These are phyloP conservation scores for Russula brevipes DNA, from an alignment of 768 basidiomycete genomes.

Conservation along the genomic window DNA sequence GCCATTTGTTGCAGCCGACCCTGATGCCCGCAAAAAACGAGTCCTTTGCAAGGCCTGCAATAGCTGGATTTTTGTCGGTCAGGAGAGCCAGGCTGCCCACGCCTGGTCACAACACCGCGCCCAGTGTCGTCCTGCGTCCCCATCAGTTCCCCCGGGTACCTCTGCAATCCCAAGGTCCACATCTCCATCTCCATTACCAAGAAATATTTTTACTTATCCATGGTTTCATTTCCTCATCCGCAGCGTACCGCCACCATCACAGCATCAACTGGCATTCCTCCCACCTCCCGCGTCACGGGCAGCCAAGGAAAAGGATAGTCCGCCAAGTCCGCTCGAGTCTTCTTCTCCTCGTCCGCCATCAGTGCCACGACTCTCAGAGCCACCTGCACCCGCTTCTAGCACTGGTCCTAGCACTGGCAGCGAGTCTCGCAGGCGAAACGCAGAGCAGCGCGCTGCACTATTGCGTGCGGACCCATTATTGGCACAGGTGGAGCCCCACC, in stretches of 20 bases:
- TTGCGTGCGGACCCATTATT: slow-evolving; percentile 62
- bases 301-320: slow-evolving; percentile 18
- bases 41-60: slow-evolving; percentile 67
- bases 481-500: slow-evolving; percentile 58
- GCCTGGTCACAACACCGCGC: slow-evolving; percentile 61
- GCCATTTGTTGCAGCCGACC: slow-evolving; percentile 52
- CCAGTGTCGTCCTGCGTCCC: slow-evolving; percentile 43
- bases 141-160: slow-evolving; percentile 18
- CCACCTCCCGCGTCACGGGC: slow-evolving; percentile 17
- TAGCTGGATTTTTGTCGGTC: slow-evolving; percentile 55
- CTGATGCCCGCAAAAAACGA: slow-evolving; percentile 68
- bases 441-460: slow-evolving; percentile 71
- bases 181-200: not conserved
- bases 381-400: not conserved
- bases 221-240: not conserved
- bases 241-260: slow-evolving; percentile 33
- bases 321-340: slow-evolving; percentile 1
- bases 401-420: slow-evolving; percentile 28
- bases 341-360: slow-evolving; percentile 4
- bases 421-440: slow-evolving; percentile 68
- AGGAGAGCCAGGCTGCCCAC: slow-evolving; percentile 63
- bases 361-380: not conserved
- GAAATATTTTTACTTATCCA: not conserved
- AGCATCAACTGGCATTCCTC: slow-evolving; percentile 33
- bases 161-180: slow-evolving; percentile 13